Evolutionary conservation across 2,329 filamentous ascomycete species (phyloP).

Genomic region (Cadophora sp.): DNA sequence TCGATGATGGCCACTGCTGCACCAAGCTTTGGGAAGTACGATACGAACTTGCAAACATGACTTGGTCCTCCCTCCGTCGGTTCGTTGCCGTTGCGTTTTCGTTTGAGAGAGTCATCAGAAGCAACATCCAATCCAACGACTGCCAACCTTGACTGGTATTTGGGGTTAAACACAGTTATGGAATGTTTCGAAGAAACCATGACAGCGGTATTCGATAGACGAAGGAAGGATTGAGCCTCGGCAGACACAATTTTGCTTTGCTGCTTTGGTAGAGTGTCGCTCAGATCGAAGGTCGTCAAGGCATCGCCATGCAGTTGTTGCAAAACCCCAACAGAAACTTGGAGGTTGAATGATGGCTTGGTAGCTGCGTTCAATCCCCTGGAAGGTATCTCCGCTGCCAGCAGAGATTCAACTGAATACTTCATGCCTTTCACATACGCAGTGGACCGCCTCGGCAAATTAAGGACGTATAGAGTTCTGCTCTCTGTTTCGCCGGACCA

Average conservation of each 20-base stretch:
- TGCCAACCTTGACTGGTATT: constrained; percentile 62
- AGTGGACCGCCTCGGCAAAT: constrained; percentile 39
- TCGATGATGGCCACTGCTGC: constrained; percentile 70
- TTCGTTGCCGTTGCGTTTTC: constrained; percentile 35
- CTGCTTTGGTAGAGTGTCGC: constrained; percentile 65
- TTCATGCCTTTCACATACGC: constrained; percentile 29
- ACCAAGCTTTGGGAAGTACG: constrained; percentile 71
- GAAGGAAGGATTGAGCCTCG: constrained; percentile 66
- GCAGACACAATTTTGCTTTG: constrained; percentile 60
- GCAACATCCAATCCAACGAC: constrained; percentile 45
- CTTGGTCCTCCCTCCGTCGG: constrained; percentile 13
- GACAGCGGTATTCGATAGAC: constrained; percentile 70
- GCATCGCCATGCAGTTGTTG: constrained; percentile 62
- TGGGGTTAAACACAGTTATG: constrained; percentile 71
- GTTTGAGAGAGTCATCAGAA: constrained; percentile 36
- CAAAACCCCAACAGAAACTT: constrained; percentile 68
- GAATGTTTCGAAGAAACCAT: constrained; percentile 64
- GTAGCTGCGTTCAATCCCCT: constrained; percentile 15
- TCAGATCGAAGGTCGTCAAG: constrained; percentile 69
- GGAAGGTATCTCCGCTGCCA: constrained; percentile 37
- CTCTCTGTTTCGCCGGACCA: constrained; percentile 31
- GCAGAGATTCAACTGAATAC: constrained; percentile 43
- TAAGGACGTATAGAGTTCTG: constrained; percentile 43
- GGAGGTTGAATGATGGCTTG: constrained; percentile 57
- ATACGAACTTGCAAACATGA: constrained; percentile 54